Evolutionary conservation across 495 filamentous ascomycete genomes (phyloP).

Genomic region (Penicillium ochrochloron): DNA sequence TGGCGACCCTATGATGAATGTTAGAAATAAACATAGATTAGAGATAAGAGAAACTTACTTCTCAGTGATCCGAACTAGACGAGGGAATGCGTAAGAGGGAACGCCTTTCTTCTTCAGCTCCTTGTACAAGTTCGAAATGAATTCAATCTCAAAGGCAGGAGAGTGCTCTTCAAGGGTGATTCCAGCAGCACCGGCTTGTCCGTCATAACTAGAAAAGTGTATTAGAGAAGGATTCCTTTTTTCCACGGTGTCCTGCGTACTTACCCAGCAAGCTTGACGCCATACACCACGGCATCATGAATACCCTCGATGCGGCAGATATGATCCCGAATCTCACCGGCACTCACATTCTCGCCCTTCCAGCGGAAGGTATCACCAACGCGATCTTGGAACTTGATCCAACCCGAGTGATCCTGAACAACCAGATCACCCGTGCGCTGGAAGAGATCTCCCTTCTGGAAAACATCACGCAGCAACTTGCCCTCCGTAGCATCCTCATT

Average conservation of each 20-base stretch:
- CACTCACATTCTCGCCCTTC: slow-evolving; percentile 93
- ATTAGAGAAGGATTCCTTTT: not conserved
- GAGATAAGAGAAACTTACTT: slow-evolving; percentile 40
- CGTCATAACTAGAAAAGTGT: slow-evolving; percentile 48
- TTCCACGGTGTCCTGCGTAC: not conserved
- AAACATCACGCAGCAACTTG: slow-evolving; percentile 80
- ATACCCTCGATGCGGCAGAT: slow-evolving; percentile 51
- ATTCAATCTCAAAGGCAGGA: slow-evolving; percentile 31
- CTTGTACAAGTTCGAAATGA: slow-evolving; percentile 43
- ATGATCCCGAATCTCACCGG: slow-evolving; percentile 65
- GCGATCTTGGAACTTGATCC: slow-evolving; percentile 82
- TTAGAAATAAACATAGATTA: slow-evolving; percentile 5
- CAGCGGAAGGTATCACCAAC: slow-evolving; percentile 95
- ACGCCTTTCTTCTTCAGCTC: slow-evolving; percentile 54
- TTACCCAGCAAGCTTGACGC: slow-evolving; percentile 51
- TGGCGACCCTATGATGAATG: slow-evolving; percentile 42
- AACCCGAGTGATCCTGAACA: slow-evolving; percentile 68
- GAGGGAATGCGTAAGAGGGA: slow-evolving; percentile 54
- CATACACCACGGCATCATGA: slow-evolving; percentile 56
- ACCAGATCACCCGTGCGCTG: slow-evolving; percentile 87
- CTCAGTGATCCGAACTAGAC: slow-evolving; percentile 53
- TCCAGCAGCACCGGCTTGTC: slow-evolving; percentile 56
- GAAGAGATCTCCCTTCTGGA: slow-evolving; percentile 79
- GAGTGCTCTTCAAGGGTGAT: slow-evolving; percentile 50
- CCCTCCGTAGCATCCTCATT: slow-evolving; percentile 73